Evolutionary conservation across 208 protist species (phyloP).

Genomic region (Trypanosoma lewisi): DNA sequence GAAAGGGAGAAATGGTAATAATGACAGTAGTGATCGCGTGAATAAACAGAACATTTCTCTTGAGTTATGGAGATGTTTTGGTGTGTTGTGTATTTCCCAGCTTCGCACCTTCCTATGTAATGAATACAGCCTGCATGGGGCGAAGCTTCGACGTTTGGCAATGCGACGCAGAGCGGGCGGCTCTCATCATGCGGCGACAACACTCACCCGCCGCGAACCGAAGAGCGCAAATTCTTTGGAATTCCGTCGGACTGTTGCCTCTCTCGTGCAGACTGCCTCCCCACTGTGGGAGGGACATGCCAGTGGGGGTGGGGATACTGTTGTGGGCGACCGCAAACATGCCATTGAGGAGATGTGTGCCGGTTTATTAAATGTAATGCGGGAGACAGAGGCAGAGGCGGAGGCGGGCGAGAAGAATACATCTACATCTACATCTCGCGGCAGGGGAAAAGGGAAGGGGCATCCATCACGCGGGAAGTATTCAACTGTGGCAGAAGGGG

Average conservation of each 20-base stretch:
- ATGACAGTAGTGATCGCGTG: background rate
- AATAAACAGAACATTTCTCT: constrained; percentile 17
- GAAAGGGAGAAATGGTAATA: background rate
- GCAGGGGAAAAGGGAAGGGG: background rate
- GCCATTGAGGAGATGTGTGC: constrained; percentile 10
- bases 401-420: background rate
- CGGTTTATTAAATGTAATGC: background rate
- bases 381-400: constrained; percentile 1
- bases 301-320: background rate
- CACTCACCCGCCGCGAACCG: constrained; percentile 4
- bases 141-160: constrained; percentile 8
- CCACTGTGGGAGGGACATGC: constrained; percentile 10
- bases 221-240: constrained; percentile 7
- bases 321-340: background rate
- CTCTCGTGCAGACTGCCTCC: constrained; percentile 5
- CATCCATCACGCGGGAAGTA: background rate
- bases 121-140: constrained; percentile 43
- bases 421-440: background rate
- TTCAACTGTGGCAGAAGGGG: background rate
- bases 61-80: constrained; percentile 49
- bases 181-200: constrained; percentile 14
- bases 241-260: constrained; percentile 7
- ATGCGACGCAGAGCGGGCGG: background rate
- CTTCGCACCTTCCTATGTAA: constrained; percentile 33
- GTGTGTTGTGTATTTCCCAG: constrained; percentile 43